Evolutionary conservation across 176 grass and related monocot species (phyloP), one percentile per base, ranked within the genome.

Genomic region (Aegilops tauschii): DNA sequence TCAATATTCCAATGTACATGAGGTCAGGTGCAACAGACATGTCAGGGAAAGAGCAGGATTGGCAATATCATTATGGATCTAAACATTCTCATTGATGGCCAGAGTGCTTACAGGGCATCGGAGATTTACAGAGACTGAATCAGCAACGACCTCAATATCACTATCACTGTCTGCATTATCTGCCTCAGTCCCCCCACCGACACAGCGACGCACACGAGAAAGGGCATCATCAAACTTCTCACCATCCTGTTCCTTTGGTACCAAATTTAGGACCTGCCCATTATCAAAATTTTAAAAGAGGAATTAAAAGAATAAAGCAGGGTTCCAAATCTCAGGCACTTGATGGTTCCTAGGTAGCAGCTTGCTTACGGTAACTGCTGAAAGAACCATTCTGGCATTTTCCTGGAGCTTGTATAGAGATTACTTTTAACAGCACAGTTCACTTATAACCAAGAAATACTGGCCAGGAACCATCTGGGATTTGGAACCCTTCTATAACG

Each of bases 131-230:
- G 91, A 90, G 56, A 98, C 89, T 17, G 81, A 91, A 85, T 98
- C 90, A 64, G 96, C 90, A 32, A 98, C 91, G 62, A 98, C 88
- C 86, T 98, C 96, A 29, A 98, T 90, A 90, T 98, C 96, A 36
- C 91, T 98, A 80, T 98, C 96, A 63, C 93, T 87, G 47, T 92
- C 90, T 50, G 91, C 91, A 76, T 91, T 86, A 72, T 89, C 90
- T 74, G 87, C 86, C 82, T 83, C 88, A 52, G 91, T 71, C 84
- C 95, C 91, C 85, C 95, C 95, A 73, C 93, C 89, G 92, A 98
- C 79, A 75, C 95, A 98, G 73, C 93, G 91, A 54, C 89, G 37
- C 40, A 98, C 93, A 69, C 96, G 96, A 63, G 83, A 61, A 92
- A 98, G 88, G 70, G 96, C 91, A 84, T 93, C 89, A 86, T 92